Evolutionary conservation across 148 eudicot genomes (phyloP), one percentile per base, ranked within the genome.

Genomic region (Beta vulgaris): DNA sequence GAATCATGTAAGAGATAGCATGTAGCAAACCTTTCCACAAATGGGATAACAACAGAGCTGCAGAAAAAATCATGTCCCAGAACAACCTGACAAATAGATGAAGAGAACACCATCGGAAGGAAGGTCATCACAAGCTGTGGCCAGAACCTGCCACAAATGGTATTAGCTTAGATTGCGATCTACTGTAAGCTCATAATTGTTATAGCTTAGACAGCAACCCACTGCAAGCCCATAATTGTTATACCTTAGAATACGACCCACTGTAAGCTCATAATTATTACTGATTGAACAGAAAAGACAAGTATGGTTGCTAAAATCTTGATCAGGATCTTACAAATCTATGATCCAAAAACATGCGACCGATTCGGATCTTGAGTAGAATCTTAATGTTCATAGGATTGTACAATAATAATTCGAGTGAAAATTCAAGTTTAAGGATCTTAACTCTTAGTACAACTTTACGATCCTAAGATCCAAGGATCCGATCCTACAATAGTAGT

Each of bases 51-150:
- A 69, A 34, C 35, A 65, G 32, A 34, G 23, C 21, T 19, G 74
- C 35, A 8, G 59, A 77, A 35, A 62, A 55, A 28, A 59, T 55
- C 39, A 66, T n/a, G n/a, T 16, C 58, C 43, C 28, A 64, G 18
- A 53, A n/a, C 55, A 77, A 91, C 97, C 94, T 85, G 98, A 93
- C 53, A 93, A 29, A 83, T 91, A 91, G 72, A 91, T 76, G 66
- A 93, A 77, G 71, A 93, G 86, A 83, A 93, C 83, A 73, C 97
- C 97, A 88, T 93, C 97, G 76, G 92, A 73, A 63, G 92, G 90
- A 64, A 91, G 93, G 73, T 91, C 95, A 80, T 93, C 97, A 69
- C 95, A 93, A 36, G 86, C 83, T 66, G 91, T 91, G 51, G 92
- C 94, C 83, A 93, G 73, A 71, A 93, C 95, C 98, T 93, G 87